Evolutionary conservation across 2,329 filamentous ascomycete genomes (phyloP), one percentile per base, ranked within the genome.

Genomic region (Nigrospora sphaerica): DNA sequence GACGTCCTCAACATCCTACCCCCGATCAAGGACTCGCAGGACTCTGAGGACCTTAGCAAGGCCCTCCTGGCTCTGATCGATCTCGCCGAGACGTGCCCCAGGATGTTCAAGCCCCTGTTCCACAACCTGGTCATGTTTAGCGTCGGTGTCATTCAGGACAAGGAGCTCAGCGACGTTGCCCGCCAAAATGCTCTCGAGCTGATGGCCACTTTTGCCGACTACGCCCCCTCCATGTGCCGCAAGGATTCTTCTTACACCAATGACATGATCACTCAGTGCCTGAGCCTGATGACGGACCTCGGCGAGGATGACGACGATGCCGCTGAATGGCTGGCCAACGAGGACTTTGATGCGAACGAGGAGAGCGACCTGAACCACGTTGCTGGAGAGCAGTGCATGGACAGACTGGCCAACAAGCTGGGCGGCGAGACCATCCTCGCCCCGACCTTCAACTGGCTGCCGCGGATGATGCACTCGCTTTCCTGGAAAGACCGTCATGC

Each of bases 341-440:
- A 98, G 62, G 93, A 98, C 72, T 83, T 96, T 53, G 93, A 98
- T 54, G 81, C 89, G 49, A 28, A 28, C 7, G 93, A 97, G 57
- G 93, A 98, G 68, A 96, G 89, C 62, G 93, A 98, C 61, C 81
- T 90, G 52, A 98, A 98, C 64, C 93, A 98, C 61, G 91, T 98
- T 54, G 93, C 92, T 38, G 93, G 93, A 50, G 93, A 98, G 68
- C 93, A 98, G 68, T 95, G 89, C 57, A 97, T 98, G 92, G 93
- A 98, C 64, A 83, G 93, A 48, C 75, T 98, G 45, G 92, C 93
- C 46, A 98, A 97, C 74, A 96, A 95, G 68, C 85, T 98, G 33
- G 93, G 93, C 47, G 93, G 93, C n/a, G 78, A 88, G 59, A 84
- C 87, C n/a, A 86, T 98, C 47, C 74, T 98, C 17, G 88, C 88